Conservation (phyloP, 345 rosid species). For the Hypericum androsaemum region DNA sequence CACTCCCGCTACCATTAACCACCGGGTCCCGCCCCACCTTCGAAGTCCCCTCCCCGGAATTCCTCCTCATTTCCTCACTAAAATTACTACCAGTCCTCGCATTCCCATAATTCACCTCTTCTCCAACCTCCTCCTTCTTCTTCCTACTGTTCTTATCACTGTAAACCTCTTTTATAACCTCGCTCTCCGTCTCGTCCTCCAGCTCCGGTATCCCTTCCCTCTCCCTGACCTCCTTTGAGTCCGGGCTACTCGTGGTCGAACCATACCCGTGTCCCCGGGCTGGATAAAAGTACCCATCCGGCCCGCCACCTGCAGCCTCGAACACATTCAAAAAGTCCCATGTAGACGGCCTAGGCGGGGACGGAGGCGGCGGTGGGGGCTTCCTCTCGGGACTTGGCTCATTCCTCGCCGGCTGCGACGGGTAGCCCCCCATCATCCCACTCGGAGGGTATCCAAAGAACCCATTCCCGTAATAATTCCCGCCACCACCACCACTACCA, state of each 20-base stretch:
- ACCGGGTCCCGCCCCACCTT: constrained; percentile 53
- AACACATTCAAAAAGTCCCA: constrained; percentile 88
- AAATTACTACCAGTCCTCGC: no score
- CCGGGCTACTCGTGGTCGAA: constrained; percentile 66
- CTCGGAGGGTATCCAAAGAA: constrained; percentile 35
- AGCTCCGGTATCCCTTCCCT: constrained; percentile 95
- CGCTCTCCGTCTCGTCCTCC: constrained; percentile 82
- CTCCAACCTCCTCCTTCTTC: constrained; percentile 1
- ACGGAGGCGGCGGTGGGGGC: constrained; percentile 56
- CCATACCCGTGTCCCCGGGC: constrained; percentile 27
- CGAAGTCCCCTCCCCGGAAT: constrained; percentile 27
- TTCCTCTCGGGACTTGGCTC: constrained; percentile 24
- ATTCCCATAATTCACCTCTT: constrained; percentile 17
- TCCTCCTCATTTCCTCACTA: constrained; percentile 12
- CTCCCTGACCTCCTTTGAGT: constrained; percentile 82
- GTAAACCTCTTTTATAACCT: constrained; percentile 34
- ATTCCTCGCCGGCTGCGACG: constrained; percentile 18
- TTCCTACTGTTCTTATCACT: constrained; percentile 24
- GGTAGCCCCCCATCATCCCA: constrained; percentile 12
- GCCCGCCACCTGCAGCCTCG: constrained; percentile 22
- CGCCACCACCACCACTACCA: no score
- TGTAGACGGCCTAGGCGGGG: constrained; percentile 58
- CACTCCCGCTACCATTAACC: constrained; percentile 17
- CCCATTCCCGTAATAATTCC: constrained; percentile 22
- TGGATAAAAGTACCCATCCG: constrained; percentile 22